A percentile compares a stretch with the other conserved stretches of the same genome.
Evolutionary conservation across 2,329 filamentous ascomycete species (phyloP).

Genomic region (Sporothrix brunneoviolacea): DNA sequence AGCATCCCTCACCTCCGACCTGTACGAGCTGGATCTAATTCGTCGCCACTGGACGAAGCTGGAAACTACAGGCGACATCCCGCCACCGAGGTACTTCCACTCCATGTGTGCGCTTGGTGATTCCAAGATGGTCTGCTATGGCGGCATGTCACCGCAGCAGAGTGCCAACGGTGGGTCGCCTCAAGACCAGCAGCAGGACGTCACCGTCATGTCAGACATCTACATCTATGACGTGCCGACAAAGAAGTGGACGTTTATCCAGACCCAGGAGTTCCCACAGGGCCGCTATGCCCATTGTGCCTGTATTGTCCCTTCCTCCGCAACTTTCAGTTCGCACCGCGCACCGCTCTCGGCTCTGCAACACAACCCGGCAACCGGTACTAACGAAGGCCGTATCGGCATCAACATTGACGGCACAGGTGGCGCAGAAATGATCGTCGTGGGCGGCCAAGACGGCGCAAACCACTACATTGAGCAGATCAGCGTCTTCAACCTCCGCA

Average conservation of each 20-base stretch:
- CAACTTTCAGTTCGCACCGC: conserved; percentile 75
- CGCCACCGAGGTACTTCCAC: conserved; percentile 91
- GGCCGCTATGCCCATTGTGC: conserved; percentile 96
- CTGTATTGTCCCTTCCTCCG: conserved; percentile 81
- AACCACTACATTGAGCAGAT: conserved; percentile 99
- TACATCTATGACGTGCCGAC: conserved; percentile 87
- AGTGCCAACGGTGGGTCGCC: conserved; percentile 40
- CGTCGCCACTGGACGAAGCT: conserved; percentile 89
- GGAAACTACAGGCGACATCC: conserved; percentile 75
- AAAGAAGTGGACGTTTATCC: conserved; percentile 77
- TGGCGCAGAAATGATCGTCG: conserved; percentile 93
- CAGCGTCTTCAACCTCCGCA: conserved; percentile 93
- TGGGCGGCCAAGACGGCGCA: conserved; percentile 92
- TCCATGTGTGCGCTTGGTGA: conserved; percentile 91
- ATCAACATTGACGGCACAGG: conserved; percentile 85
- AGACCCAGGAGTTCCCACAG: conserved; percentile 75
- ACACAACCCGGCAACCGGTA: conserved; percentile 76
- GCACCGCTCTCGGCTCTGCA: conserved; percentile 82
- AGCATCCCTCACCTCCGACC: conserved; percentile 72
- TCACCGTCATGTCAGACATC: conserved; percentile 96
- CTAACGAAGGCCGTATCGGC: conserved; percentile 82
- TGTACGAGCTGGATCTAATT: conserved; percentile 91
- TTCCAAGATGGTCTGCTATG: conserved; percentile 95
- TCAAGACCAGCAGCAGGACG: conserved; percentile 69
- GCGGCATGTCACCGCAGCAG: conserved; percentile 84